Evolutionary conservation across 1,284 basidiomycete species (phyloP).

Genomic region (Fomitopsis schrenkii): DNA sequence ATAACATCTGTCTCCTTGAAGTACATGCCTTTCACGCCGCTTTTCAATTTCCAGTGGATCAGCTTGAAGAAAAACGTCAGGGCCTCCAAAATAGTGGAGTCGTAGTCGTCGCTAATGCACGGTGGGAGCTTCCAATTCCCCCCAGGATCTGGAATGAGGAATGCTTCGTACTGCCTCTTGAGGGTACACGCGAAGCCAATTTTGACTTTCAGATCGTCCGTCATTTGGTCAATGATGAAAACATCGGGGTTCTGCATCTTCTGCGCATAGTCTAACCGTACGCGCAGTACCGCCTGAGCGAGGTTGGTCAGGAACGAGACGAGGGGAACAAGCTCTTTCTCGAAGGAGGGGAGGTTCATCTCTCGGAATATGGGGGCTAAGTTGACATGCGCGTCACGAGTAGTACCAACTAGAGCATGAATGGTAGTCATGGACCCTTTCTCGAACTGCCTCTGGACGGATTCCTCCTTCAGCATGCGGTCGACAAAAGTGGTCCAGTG

Average conservation of each 20-base stretch:
- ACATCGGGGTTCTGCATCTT: slow-evolving; percentile 88
- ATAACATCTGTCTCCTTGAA: slow-evolving; percentile 98
- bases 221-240: slow-evolving; percentile 94
- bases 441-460: slow-evolving; percentile 91
- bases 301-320: slow-evolving; percentile 95
- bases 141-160: slow-evolving; percentile 81
- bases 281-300: slow-evolving; percentile 86
- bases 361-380: slow-evolving; percentile 70
- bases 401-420: slow-evolving; percentile 81
- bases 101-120: slow-evolving; percentile 88
- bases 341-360: slow-evolving; percentile 92
- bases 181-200: slow-evolving; percentile 93
- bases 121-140: slow-evolving; percentile 88
- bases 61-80: slow-evolving; percentile 91
- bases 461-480: slow-evolving; percentile 93
- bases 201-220: slow-evolving; percentile 89
- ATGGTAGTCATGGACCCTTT: slow-evolving; percentile 89
- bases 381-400: slow-evolving; percentile 85
- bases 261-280: slow-evolving; percentile 88
- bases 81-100: slow-evolving; percentile 85
- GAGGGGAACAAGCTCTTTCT: slow-evolving; percentile 88
- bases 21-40: slow-evolving; percentile 87
- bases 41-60: slow-evolving; percentile 94
- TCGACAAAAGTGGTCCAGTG: slow-evolving; percentile 86
- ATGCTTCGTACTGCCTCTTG: slow-evolving; percentile 91